phyloP scores from a whole-genome alignment of 768 basidiomycete genomes.

The Kockovaella imperatae region DNA sequence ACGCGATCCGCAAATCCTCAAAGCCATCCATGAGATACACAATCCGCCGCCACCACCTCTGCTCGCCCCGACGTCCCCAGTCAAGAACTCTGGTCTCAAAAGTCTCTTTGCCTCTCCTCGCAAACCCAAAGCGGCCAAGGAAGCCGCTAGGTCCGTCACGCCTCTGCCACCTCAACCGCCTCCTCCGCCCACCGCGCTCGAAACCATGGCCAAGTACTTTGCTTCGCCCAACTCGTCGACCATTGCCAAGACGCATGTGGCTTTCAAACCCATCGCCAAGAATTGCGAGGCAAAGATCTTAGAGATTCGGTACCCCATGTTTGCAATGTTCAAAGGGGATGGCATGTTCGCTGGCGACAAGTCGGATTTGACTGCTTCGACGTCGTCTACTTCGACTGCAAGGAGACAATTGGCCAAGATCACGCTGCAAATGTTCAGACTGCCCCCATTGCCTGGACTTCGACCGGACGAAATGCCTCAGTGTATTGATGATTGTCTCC shows the following conservation, averaged over 20 bases:
- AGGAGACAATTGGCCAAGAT: constrained; percentile 76
- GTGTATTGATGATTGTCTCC: constrained; percentile 83
- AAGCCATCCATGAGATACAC: constrained; percentile 60
- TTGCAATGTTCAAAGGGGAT: constrained; percentile 42
- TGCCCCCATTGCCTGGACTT: constrained; percentile 81
- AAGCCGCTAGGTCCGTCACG: constrained; percentile 11
- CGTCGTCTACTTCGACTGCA: constrained; percentile 21
- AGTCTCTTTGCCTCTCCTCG: constrained; percentile 47
- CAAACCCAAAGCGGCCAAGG: constrained; percentile 43
- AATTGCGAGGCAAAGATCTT: constrained; percentile 79
- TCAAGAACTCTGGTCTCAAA: constrained; percentile 47
- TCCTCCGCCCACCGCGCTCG: constrained; percentile 29
- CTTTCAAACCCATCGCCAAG: constrained; percentile 75
- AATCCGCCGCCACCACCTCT: constrained; percentile 51
- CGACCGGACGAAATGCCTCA: constrained; percentile 71
- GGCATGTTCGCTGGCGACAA: too few relatives aligned
- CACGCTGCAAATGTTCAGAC: constrained; percentile 77
- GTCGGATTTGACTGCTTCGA: constrained; percentile 19
- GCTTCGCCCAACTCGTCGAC: constrained; percentile 46
- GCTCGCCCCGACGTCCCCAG: constrained; percentile 63
- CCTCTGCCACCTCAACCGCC: constrained; percentile 7
- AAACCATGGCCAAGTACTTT: constrained; percentile 39
- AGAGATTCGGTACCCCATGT: constrained; percentile 53
- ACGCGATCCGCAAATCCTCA: constrained; percentile 71
- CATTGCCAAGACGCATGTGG: constrained; percentile 75